Base-by-base conservation (phyloP, 2,329 filamentous ascomycete genomes). In the Fusarium guadeloupense region DNA sequence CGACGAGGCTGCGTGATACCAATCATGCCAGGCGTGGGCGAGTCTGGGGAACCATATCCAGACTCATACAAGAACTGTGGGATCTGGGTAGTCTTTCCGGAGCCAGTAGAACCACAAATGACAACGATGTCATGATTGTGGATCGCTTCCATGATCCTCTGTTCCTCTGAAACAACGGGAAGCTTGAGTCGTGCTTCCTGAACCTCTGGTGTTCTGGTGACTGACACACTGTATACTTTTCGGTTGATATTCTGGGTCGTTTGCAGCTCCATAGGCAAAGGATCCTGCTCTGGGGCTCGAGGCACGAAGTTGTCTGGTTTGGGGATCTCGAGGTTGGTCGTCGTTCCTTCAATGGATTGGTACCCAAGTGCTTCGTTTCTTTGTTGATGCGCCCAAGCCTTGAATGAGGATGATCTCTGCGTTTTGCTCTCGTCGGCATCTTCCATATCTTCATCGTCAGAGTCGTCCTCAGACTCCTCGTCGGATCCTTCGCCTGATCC, bases 121-220 rank as follows among this genome's bases (percentile, higher is more conserved):
- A 99, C 90, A 2, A 97, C 91, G 4, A 92, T 88, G 46, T 94
- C 85, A 73, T 97, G 90, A 72, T 94, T 94, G 75, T 97, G 90
- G 42, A 99, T 92, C 1, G 93, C 93, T 76, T 99, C 95, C 93
- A 99, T 98, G 25, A 99, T 93, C 70, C 90, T 93, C 72, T 99
- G 95, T 75, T 99, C 95, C 74, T 98, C 93, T 2, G 91, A 91
- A 2, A 98, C 92, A 1, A 99, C 91, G 0, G 95, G 95, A 14
- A 99, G 82, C 51, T 90, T 86, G 40, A 96, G 75, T 12, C 95
- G 87, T 10, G 89, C 86, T 41, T 89, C 85, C 72, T 97, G 92
- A 19, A 98, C 90, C 16, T 90, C 88, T 6, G 87, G 78, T 1
- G 85, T 79, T 53, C 95, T 86, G 33, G 85, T 78, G 3, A 97